Base-by-base conservation (phyloP, 257 asterid genomes). In the Echium plantagineum region DNA sequence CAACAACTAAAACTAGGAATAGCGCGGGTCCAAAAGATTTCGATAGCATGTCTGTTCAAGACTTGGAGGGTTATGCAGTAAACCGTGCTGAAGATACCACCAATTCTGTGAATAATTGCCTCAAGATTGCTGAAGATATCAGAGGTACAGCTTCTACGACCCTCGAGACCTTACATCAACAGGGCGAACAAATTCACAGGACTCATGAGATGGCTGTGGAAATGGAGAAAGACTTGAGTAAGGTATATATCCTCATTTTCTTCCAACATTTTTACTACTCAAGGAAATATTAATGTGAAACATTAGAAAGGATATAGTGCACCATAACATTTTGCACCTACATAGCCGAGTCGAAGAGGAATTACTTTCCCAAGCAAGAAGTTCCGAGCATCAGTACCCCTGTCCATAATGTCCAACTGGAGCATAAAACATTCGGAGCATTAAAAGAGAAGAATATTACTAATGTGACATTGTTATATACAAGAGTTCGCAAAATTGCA, bases 161-260 rank as follows among this genome's bases (percentile, higher is more conserved):
- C 1, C 94, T 93, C 6, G 96, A 86, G 21, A 86, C 89, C 5
- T 56, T 93, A 81, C 86, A 89, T 32, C 72, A 81, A 47, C 99
- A 93, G 66, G 99, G 99, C 0, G 99, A 93, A 66, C 99, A 93
- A 55, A 93, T 93, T 18, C 83, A 86, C 48, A 74, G 99, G 54
- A 93, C 97, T 3, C 99, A 93, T 60, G 70, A 75, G 70, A 89
- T 83, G 99, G 95, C 97, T 47, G 95, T 75, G 4, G 87, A 86
- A 46, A 89, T 89, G 89, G 99, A 93, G 21, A 69, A 68, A 0
- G 97, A 93, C 72, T 70, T 93, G 73, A 80, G 83, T 77, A 83
- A 80, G 94, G 98, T 83, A 24, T 24, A 24, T 24, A 26, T 16
- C 31, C 19, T 56, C 7, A 22, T 15, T 21, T 21, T 56, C 3